A percentile compares a stretch with the other conserved stretches of the same genome.
These are phyloP conservation scores for Nakaseomyces bracarensis DNA, from an alignment of 1,139 yeast species.

Conservation along the genomic window DNA sequence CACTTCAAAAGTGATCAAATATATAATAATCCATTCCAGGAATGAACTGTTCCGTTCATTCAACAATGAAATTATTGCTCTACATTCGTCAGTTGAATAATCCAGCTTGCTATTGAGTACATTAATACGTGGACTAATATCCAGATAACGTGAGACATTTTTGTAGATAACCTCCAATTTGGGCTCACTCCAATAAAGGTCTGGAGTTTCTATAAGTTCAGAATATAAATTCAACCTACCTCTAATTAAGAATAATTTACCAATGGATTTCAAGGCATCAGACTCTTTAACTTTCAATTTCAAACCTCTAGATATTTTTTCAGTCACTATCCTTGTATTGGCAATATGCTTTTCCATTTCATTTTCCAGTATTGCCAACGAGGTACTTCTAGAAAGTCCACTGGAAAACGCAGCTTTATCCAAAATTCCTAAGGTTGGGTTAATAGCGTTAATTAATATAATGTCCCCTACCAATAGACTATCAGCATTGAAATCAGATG, in stretches of 20 bases:
- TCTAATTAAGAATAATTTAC: slow-evolving; percentile 61
- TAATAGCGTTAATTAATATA: slow-evolving; percentile 49
- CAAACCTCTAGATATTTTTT: slow-evolving; percentile 55
- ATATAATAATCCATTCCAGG: slow-evolving; percentile 81
- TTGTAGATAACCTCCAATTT: slow-evolving; percentile 67
- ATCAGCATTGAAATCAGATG: slow-evolving; percentile 21
- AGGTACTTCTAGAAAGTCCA: slow-evolving; percentile 78
- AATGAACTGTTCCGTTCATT: slow-evolving; percentile 70
- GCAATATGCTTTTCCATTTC: slow-evolving; percentile 59
- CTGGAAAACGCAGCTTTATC: slow-evolving; percentile 87
- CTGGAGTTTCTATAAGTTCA: slow-evolving; percentile 89
- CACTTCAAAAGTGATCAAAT: slow-evolving; percentile 76
- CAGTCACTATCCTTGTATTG: slow-evolving; percentile 57
- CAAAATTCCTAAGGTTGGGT: slow-evolving; percentile 42
- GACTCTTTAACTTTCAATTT: slow-evolving; percentile 49
- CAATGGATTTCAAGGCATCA: slow-evolving; percentile 63
- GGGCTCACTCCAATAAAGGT: slow-evolving; percentile 88
- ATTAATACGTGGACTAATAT: slow-evolving; percentile 66
- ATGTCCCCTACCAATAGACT: slow-evolving; percentile 53
- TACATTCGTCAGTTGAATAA: slow-evolving; percentile 82
- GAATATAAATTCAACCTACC: slow-evolving; percentile 79
- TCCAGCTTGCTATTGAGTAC: slow-evolving; percentile 78
- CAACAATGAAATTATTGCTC: slow-evolving; percentile 64
- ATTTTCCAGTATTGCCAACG: slow-evolving; percentile 69
- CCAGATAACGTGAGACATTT: slow-evolving; percentile 60